Evolutionary conservation across 176 grass and related monocot genomes (phyloP).

Genomic region (Puya raimondii): DNA sequence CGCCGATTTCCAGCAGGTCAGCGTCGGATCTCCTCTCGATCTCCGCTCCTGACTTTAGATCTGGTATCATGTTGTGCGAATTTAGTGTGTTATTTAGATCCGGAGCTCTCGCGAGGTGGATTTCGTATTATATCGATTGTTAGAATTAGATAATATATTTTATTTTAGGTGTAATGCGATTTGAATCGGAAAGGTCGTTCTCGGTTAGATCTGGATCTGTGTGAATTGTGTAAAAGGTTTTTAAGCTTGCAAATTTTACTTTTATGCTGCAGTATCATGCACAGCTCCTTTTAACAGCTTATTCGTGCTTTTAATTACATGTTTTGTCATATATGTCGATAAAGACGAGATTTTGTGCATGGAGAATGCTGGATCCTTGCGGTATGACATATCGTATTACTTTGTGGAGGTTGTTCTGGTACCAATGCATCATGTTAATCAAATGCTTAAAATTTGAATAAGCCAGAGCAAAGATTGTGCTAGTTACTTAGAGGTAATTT

Average conservation of each 20-base stretch:
- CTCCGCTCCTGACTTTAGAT: neutral
- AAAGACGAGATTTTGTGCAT: too few relatives aligned
- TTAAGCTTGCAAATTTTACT: conserved; percentile 15
- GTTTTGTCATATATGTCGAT: too few relatives aligned
- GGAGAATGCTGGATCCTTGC: too few relatives aligned
- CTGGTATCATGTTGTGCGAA: neutral
- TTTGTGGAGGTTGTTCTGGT: too few relatives aligned
- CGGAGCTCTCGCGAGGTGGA: neutral
- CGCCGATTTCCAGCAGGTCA: conserved; percentile 72
- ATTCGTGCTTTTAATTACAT: too few relatives aligned
- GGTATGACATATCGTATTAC: too few relatives aligned
- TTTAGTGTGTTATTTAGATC: conserved; percentile 12
- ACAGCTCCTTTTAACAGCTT: conserved; percentile 7
- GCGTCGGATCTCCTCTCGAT: neutral
- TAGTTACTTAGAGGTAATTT: too few relatives aligned
- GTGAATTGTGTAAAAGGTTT: neutral
- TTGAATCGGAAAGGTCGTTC: neutral
- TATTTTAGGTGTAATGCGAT: neutral
- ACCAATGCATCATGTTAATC: too few relatives aligned
- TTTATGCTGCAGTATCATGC: neutral
- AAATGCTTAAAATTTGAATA: too few relatives aligned
- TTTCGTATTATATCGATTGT: neutral
- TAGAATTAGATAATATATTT: neutral
- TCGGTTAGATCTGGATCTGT: conserved; percentile 29
- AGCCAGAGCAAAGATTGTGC: too few relatives aligned